phyloP scores from a whole-genome alignment of 352 stramenopile species.

The Globisporangium barbulae region DNA sequence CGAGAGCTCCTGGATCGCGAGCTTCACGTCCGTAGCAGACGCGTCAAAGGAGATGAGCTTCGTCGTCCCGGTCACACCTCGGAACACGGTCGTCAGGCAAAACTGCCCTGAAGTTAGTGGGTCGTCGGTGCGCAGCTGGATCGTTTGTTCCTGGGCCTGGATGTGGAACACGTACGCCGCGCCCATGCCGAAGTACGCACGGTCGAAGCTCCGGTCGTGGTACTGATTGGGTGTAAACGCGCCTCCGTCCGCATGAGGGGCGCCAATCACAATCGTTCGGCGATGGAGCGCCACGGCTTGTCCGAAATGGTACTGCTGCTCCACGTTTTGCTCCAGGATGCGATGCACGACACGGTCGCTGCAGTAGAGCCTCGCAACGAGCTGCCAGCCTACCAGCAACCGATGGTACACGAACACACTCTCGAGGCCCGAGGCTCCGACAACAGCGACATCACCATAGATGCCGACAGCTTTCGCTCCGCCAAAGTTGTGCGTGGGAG shows the following conservation, averaged over 20 bases:
- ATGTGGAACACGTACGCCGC: conserved; percentile 77
- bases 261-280: conserved; percentile 88
- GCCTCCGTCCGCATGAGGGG: conserved; percentile 83
- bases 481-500: conserved; percentile 64
- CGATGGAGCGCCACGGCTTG: conserved; percentile 73
- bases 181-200: conserved; percentile 59
- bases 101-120: conserved; percentile 73
- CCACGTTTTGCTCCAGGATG: conserved; percentile 68
- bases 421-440: conserved; percentile 80
- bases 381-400: conserved; percentile 39
- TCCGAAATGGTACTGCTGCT: conserved; percentile 89
- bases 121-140: conserved; percentile 55
- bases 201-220: conserved; percentile 54
- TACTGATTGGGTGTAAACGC: conserved; percentile 50
- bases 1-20: conserved; percentile 74
- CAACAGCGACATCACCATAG: conserved; percentile 83
- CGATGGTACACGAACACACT: conserved; percentile 75
- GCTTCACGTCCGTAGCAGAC: conserved; percentile 65
- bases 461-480: conserved; percentile 70
- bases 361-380: conserved; percentile 52
- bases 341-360: conserved; percentile 81
- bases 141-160: conserved; percentile 67
- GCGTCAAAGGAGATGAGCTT: conserved; percentile 58
- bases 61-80: conserved; percentile 58
- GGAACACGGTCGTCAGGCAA: conserved; percentile 58